Evolutionary conservation across 257 asterid species (phyloP).

Genomic region (Przewalskia tangutica): DNA sequence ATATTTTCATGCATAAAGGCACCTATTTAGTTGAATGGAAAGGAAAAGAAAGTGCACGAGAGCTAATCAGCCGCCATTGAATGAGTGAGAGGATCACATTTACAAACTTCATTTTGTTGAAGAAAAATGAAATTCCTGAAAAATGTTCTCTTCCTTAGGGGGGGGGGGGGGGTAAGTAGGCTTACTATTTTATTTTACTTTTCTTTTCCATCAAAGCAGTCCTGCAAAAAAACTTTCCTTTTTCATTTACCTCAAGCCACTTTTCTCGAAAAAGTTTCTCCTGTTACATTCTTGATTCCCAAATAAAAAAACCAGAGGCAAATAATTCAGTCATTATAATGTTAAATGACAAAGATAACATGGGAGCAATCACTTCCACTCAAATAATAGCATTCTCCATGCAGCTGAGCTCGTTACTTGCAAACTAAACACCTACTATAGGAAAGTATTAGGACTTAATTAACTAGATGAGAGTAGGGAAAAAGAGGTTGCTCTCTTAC

Average conservation of each 20-base stretch:
- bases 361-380: not conserved
- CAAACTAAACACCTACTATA: not conserved
- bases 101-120: not conserved
- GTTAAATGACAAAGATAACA: conserved; percentile 1
- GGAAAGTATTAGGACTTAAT: not conserved
- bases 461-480: not conserved
- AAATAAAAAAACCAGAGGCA: not conserved
- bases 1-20: not conserved
- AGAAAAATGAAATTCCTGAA: not conserved
- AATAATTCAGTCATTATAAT: not conserved
- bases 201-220: not conserved
- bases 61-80: not conserved
- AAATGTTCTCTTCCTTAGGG: not conserved
- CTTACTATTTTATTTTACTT: not conserved
- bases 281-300: not conserved
- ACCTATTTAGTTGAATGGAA: not conserved
- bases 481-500: not conserved
- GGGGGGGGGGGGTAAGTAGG: not conserved
- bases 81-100: not conserved
- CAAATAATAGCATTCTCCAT: not conserved
- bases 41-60: not conserved
- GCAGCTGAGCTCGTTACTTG: not conserved
- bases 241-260: not conserved
- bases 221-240: not conserved
- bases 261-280: not conserved